Conservation (phyloP, 176 grass and related monocot genomes). For the Aegilops umbellulata region DNA sequence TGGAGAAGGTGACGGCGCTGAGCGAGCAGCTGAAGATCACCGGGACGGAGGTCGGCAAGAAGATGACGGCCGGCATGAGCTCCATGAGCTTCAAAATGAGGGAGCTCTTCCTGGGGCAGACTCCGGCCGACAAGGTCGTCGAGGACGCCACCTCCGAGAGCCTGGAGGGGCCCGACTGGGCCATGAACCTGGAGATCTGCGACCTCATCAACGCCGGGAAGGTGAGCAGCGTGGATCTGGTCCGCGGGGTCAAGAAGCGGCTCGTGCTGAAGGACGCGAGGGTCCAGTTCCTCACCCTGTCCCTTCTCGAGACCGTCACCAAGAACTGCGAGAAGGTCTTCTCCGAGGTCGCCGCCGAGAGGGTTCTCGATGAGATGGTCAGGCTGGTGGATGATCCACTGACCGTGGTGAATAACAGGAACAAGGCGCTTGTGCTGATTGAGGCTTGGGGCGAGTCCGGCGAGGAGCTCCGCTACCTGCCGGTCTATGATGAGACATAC, state of each 20-base stretch:
- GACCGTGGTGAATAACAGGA: conserved; percentile 82
- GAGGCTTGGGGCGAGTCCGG: conserved; percentile 90
- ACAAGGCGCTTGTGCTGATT: conserved; percentile 76
- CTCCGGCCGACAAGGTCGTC: conserved; percentile 69
- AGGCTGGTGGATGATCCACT: conserved; percentile 85
- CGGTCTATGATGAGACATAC: conserved; percentile 92
- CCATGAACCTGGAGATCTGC: conserved; percentile 76
- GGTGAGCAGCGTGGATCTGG: conserved; percentile 66
- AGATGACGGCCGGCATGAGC: conserved; percentile 82
- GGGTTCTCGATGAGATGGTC: conserved; percentile 92
- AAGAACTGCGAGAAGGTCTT: conserved; percentile 96
- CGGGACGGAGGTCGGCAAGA: conserved; percentile 69
- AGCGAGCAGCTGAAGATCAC: conserved; percentile 85
- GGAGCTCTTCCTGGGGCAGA: conserved; percentile 83
- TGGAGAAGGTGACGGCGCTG: conserved; percentile 81
- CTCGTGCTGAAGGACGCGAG: conserved; percentile 81
- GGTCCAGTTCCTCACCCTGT: conserved; percentile 72
- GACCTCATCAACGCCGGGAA: conserved; percentile 74
- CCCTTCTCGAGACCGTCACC: conserved; percentile 81
- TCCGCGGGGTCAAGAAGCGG: conserved; percentile 78
- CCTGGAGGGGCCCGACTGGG: conserved; percentile 73
- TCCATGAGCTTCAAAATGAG: conserved; percentile 96
- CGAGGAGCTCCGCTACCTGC: conserved; percentile 87
- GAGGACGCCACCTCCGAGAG: conserved; percentile 80
- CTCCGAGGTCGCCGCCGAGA: conserved; percentile 81